Evolutionary conservation across 202 grass and related monocot genomes (phyloP).

Genomic region (Sporobolus alterniflorus): DNA sequence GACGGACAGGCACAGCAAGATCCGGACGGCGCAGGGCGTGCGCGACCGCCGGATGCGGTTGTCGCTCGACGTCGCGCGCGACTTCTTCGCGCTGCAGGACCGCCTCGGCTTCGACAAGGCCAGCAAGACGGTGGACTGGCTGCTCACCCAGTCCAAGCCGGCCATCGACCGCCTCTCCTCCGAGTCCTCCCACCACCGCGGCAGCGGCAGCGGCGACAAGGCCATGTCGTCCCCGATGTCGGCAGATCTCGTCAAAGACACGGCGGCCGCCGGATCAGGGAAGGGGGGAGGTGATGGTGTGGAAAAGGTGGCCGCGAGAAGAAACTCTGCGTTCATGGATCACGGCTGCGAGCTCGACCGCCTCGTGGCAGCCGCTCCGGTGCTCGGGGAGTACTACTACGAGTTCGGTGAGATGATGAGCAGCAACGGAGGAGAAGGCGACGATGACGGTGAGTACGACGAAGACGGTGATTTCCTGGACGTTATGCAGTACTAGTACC

Average conservation of each 20-base stretch:
- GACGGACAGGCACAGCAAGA: constrained; percentile 95
- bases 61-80: constrained; percentile 73
- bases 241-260: not conserved
- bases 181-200: not conserved
- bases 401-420: constrained; percentile 51
- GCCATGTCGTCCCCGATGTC: constrained; percentile 21
- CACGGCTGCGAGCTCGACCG: constrained; percentile 34
- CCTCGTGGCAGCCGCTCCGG: constrained; percentile 9
- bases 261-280: constrained; percentile 1
- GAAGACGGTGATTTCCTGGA: constrained; percentile 67
- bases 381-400: constrained; percentile 46
- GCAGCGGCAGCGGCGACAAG: not conserved
- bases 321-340: constrained; percentile 42
- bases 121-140: constrained; percentile 96
- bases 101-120: constrained; percentile 88
- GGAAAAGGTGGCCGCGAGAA: constrained; percentile 45
- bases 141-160: constrained; percentile 82
- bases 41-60: constrained; percentile 87
- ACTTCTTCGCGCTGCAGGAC: constrained; percentile 93
- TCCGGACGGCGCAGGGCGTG: constrained; percentile 80
- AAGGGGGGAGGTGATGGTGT: constrained; percentile 9
- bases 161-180: constrained; percentile 65
- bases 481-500: constrained; percentile 59
- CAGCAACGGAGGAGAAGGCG: constrained; percentile 46
- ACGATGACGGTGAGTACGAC: constrained; percentile 54